Percentiles rank a stretch among this genome's conserved stretches.
Conservation (phyloP, 1,139 yeast species). For the Diutina sp. region DNA sequence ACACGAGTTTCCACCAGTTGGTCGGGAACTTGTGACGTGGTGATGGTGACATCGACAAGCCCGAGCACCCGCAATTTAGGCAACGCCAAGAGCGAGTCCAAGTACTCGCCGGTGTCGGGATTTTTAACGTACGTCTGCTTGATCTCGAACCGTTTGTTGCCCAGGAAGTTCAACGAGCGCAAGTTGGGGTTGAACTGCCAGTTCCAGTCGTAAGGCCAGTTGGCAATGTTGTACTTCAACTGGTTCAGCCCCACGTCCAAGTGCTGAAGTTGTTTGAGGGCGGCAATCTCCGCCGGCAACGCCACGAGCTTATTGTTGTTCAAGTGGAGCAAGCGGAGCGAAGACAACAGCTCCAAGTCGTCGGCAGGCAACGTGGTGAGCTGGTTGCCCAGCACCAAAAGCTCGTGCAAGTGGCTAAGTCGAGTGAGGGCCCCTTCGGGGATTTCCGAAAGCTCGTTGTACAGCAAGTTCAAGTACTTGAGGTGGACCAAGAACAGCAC, state of each 20-base stretch:
- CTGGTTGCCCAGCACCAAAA: constrained; percentile 80
- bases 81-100: constrained; percentile 69
- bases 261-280: constrained; percentile 47
- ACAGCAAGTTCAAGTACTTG: constrained; percentile 60
- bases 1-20: constrained; percentile 76
- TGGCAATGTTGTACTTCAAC: constrained; percentile 81
- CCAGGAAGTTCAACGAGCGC: constrained; percentile 77
- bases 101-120: constrained; percentile 35
- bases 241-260: constrained; percentile 90
- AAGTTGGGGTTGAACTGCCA: constrained; percentile 82
- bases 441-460: constrained; percentile 73
- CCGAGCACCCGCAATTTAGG: constrained; percentile 68
- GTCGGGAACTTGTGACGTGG: constrained; percentile 78
- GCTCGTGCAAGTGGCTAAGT: constrained; percentile 43
- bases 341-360: constrained; percentile 52
- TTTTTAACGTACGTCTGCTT: constrained; percentile 43
- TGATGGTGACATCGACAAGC: constrained; percentile 87
- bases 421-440: constrained; percentile 60
- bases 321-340: constrained; percentile 49
- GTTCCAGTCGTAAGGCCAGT: constrained; percentile 96
- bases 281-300: constrained; percentile 80
- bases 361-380: constrained; percentile 76
- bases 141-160: constrained; percentile 84
- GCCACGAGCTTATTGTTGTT: constrained; percentile 82
- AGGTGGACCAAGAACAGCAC: constrained; percentile 50